These are phyloP conservation scores for Nothomitra cinnamomea DNA, from an alignment of 2,329 filamentous ascomycete genomes.

Conservation along the genomic window DNA sequence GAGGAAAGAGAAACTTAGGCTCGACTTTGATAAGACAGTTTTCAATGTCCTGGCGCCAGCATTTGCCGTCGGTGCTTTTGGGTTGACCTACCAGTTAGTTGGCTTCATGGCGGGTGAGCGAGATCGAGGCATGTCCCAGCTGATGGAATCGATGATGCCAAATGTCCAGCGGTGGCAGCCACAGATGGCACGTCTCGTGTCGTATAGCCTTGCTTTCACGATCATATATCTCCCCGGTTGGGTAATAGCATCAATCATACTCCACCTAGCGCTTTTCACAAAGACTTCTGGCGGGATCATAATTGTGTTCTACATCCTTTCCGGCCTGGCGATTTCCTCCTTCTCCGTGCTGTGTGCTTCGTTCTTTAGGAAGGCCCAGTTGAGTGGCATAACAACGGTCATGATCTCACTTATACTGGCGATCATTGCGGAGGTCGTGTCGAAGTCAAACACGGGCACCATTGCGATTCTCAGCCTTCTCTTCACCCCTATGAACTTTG, in stretches of 20 bases:
- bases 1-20: constrained; percentile 49
- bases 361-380: constrained; percentile 74
- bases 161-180: constrained; percentile 57
- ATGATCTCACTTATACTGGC: constrained; percentile 59
- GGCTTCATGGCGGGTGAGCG: constrained; percentile 74
- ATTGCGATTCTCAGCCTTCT: constrained; percentile 56
- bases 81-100: constrained; percentile 72
- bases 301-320: constrained; percentile 55
- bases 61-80: constrained; percentile 64
- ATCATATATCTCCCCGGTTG: constrained; percentile 68
- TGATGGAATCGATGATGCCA: constrained; percentile 85
- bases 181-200: constrained; percentile 58
- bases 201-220: constrained; percentile 67
- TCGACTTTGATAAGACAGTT: constrained; percentile 54
- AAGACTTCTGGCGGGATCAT: constrained; percentile 48
- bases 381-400: constrained; percentile 67
- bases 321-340: constrained; percentile 61
- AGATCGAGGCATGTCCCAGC: constrained; percentile 71
- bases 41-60: constrained; percentile 62
- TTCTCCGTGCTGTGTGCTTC: constrained; percentile 67
- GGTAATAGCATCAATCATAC: constrained; percentile 55
- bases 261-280: constrained; percentile 45
- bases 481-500: constrained; percentile 78
- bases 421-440: constrained; percentile 55
- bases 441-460: constrained; percentile 39